phyloP scores from a whole-genome alignment of 2,329 filamentous ascomycete species.

The Alternaria sp. region DNA sequence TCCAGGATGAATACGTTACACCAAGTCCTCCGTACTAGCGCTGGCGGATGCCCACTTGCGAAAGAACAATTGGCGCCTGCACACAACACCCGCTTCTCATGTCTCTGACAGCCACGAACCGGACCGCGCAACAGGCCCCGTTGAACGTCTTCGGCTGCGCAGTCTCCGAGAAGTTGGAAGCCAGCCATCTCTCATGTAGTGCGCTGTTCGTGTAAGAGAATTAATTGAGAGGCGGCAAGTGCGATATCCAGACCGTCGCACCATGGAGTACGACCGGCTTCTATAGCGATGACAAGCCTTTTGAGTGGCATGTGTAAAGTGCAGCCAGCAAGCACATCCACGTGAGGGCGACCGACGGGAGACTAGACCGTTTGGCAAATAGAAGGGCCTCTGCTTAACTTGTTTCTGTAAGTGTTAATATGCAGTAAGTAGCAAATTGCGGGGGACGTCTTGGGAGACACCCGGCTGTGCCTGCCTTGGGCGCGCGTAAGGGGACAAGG shows the following conservation, averaged over 20 bases:
- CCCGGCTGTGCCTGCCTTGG: slow-evolving; percentile 21
- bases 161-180: slow-evolving; percentile 17
- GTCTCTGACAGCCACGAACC: slow-evolving; percentile 18
- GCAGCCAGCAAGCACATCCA: slow-evolving; percentile 14
- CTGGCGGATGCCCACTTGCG: slow-evolving; percentile 13
- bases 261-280: slow-evolving; percentile 8
- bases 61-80: slow-evolving; percentile 17
- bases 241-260: slow-evolving; percentile 8
- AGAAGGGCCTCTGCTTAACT: slow-evolving; percentile 20
- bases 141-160: not conserved
- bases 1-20: slow-evolving; percentile 25
- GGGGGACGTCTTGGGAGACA: slow-evolving; percentile 17
- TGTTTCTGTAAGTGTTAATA: slow-evolving; percentile 25
- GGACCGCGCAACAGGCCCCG: not conserved
- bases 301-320: slow-evolving; percentile 13
- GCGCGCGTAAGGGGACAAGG: slow-evolving; percentile 17
- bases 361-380: slow-evolving; percentile 21
- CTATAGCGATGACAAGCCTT: not conserved
- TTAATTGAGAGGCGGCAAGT: slow-evolving; percentile 9
- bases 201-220: slow-evolving; percentile 16
- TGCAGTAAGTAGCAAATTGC: slow-evolving; percentile 19
- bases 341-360: slow-evolving; percentile 18
- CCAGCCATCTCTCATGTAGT: slow-evolving; percentile 5
- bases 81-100: slow-evolving; percentile 14
- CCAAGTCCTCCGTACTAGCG: slow-evolving; percentile 23